phyloP scores from a whole-genome alignment of 441 rosid genomes.

The Omphalea diandra region DNA sequence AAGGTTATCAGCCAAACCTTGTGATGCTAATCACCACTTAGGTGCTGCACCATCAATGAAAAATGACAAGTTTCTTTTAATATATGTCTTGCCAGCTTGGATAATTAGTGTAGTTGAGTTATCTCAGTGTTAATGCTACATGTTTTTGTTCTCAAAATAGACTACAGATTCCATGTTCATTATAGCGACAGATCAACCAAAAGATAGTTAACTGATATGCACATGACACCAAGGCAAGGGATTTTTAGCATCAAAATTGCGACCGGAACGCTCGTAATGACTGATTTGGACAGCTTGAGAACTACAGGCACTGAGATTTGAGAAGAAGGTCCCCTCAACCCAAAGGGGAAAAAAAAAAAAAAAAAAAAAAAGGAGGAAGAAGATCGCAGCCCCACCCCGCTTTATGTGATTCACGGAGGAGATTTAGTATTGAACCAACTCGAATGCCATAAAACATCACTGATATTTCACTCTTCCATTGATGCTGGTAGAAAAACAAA shows the following conservation, averaged over 20 bases:
- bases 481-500: background rate
- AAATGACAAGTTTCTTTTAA: background rate
- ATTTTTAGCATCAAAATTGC: too few species aligned
- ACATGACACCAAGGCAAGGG: background rate
- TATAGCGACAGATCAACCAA: too few species aligned
- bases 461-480: too few species aligned
- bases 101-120: too few species aligned
- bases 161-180: too few species aligned
- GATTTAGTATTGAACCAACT: constrained; percentile 7
- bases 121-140: too few species aligned
- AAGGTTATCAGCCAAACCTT: background rate
- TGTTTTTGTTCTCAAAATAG: too few species aligned
- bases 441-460: constrained; percentile 10
- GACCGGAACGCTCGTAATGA: too few species aligned
- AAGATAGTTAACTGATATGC: too few species aligned
- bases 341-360: too few species aligned
- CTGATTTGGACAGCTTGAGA: constrained; percentile 6
- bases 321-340: constrained; percentile 3
- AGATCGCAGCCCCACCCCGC: too few species aligned
- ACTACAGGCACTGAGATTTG: constrained; percentile 1
- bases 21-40: background rate
- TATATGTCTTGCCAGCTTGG: background rate
- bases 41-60: background rate
- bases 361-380: too few species aligned
- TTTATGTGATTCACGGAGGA: constrained; percentile 5